phyloP scores from a whole-genome alignment of 2,329 filamentous ascomycete species.

The Aspergillus ruber region DNA sequence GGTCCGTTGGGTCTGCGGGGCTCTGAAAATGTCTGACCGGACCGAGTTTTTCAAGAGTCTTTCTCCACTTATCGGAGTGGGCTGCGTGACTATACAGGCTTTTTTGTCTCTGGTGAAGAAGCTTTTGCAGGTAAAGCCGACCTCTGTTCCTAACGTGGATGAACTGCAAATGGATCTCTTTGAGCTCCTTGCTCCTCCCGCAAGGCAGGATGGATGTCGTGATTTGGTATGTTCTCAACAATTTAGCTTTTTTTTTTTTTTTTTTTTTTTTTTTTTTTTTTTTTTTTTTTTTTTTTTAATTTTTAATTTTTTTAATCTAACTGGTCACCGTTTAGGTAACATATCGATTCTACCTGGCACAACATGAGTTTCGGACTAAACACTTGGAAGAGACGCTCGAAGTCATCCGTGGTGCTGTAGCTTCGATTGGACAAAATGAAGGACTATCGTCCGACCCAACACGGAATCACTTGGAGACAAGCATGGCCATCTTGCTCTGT shows the following conservation, averaged over 20 bases:
- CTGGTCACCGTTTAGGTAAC: conserved; percentile 19
- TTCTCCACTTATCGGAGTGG: conserved; percentile 38
- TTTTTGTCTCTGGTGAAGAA: conserved; percentile 32
- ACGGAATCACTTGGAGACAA: conserved; percentile 13
- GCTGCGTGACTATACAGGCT: conserved; percentile 38
- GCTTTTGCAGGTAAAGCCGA: conserved; percentile 16
- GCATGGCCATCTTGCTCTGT: conserved; percentile 24
- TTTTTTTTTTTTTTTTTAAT: neutral
- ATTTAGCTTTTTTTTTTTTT: neutral
- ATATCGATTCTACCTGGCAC: conserved; percentile 35
- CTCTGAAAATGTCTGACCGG: conserved; percentile 30
- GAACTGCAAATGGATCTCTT: conserved; percentile 26
- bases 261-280: neutral
- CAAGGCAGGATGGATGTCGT: conserved; percentile 9
- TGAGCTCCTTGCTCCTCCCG: conserved; percentile 23
- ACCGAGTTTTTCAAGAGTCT: conserved; percentile 29
- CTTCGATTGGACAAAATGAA: conserved; percentile 11
- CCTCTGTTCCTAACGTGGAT: conserved; percentile 20
- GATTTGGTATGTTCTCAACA: conserved; percentile 23
- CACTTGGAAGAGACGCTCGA: conserved; percentile 27
- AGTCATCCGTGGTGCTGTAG: conserved; percentile 27
- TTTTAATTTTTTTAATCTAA: neutral
- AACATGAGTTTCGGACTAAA: conserved; percentile 33
- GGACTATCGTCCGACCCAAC: conserved; percentile 1
- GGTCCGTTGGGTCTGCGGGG: conserved; percentile 35